These are phyloP conservation scores for Cryptococcus jaspeensis DNA, from an alignment of 1,284 basidiomycete species.

Conservation along the genomic window DNA sequence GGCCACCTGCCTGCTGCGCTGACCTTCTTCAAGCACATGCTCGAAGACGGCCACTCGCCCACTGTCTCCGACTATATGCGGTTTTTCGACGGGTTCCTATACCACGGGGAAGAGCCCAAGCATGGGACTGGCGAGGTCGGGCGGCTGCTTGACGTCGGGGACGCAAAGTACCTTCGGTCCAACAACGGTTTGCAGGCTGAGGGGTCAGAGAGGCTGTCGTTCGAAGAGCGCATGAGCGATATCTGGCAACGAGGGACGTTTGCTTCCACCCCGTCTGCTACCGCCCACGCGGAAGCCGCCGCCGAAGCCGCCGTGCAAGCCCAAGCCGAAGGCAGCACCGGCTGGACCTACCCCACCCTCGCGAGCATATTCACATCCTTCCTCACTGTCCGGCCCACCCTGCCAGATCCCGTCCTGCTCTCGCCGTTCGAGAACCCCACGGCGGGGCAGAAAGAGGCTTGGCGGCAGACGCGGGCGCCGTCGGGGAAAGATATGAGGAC, in stretches of 20 bases:
- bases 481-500: conserved; percentile 31
- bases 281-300: neutral
- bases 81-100: conserved; percentile 72
- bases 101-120: conserved; percentile 37
- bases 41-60: conserved; percentile 49
- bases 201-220: neutral
- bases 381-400: conserved; percentile 18
- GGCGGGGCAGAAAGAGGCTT: neutral
- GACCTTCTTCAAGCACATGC: conserved; percentile 67
- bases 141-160: conserved; percentile 3
- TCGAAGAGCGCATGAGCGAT: conserved; percentile 18
- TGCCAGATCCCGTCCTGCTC: no score
- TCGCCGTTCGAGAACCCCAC: no score
- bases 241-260: conserved; percentile 25
- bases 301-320: neutral
- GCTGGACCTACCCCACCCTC: conserved; percentile 33
- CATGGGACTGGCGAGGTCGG: conserved; percentile 12
- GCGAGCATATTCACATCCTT: conserved; percentile 34
- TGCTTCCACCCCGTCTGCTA: neutral
- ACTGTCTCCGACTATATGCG: conserved; percentile 58
- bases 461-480: conserved; percentile 21
- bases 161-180: neutral
- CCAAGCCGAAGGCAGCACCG: neutral
- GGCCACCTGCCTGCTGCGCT: conserved; percentile 65
- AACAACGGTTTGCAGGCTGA: neutral